Conservation (phyloP, 2,329 filamentous ascomycete species). For the Cladophialophora chaetospira region DNA sequence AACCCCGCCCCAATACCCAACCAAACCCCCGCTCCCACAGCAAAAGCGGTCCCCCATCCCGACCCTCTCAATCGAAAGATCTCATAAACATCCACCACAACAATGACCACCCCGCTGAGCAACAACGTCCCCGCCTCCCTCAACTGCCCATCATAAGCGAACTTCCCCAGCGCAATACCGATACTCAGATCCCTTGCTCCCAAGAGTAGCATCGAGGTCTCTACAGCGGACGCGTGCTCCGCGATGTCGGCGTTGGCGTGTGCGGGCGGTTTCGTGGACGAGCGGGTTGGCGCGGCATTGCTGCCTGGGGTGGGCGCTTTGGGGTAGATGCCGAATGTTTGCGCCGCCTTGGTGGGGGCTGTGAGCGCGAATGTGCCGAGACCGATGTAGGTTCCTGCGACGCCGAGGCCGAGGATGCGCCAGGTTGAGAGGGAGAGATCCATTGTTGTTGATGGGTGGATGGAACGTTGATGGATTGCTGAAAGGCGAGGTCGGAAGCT, state of each 20-base stretch:
- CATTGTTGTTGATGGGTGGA: conserved; percentile 8
- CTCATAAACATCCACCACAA: conserved; percentile 19
- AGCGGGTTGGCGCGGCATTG: conserved; percentile 2
- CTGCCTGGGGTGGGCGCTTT: background rate
- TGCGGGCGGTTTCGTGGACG: background rate
- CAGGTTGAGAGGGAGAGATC: conserved; percentile 22
- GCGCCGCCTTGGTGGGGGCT: conserved; percentile 4
- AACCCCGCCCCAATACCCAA: conserved; percentile 23
- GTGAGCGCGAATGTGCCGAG: conserved; percentile 21
- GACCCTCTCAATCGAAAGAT: conserved; percentile 14
- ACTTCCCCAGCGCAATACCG: conserved; percentile 41
- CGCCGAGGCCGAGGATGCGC: conserved; percentile 25
- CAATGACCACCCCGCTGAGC: conserved; percentile 22
- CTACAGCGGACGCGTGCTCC: background rate
- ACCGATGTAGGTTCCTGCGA: conserved; percentile 22
- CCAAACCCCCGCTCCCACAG: conserved; percentile 20
- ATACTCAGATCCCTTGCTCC: conserved; percentile 27
- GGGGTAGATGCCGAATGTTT: conserved; percentile 23
- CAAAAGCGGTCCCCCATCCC: conserved; percentile 13
- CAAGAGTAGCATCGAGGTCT: conserved; percentile 24
- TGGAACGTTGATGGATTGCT: background rate
- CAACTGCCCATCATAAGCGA: conserved; percentile 45
- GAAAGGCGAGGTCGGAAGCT: background rate
- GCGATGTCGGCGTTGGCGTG: conserved; percentile 9
- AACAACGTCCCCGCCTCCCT: conserved; percentile 25